A percentile compares a stretch with the other conserved stretches of the same genome.
phyloP scores from a whole-genome alignment of 331 rosid species.

The Spiraea crenata region DNA sequence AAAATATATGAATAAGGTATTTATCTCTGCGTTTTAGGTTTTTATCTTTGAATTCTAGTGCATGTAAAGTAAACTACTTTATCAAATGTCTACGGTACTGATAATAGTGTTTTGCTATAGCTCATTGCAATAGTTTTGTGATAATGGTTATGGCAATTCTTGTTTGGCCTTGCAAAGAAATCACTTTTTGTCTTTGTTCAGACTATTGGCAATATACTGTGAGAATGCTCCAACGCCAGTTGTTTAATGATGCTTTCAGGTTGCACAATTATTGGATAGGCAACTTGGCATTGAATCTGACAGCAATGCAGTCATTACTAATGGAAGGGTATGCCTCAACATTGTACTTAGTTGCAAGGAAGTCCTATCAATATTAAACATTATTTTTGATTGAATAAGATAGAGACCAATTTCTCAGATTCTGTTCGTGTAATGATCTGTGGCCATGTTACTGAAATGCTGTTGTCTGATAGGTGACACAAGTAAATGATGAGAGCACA shows the following conservation, averaged over 20 bases:
- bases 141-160: background rate
- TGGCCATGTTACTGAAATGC: background rate
- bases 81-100: background rate
- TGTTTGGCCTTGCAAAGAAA: constrained; percentile 16
- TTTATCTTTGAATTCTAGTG: constrained; percentile 22
- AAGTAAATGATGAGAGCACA: constrained; percentile 47
- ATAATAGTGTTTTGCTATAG: background rate
- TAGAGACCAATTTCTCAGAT: background rate
- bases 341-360: background rate
- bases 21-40: constrained; percentile 21
- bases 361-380: background rate
- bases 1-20: constrained; percentile 63
- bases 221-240: constrained; percentile 13
- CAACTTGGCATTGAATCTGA: constrained; percentile 66
- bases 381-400: constrained; percentile 7
- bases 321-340: constrained; percentile 83
- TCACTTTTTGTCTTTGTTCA: background rate
- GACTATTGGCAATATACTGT: background rate
- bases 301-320: constrained; percentile 79
- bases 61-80: background rate
- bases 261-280: constrained; percentile 49
- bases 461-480: constrained; percentile 49
- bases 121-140: constrained; percentile 15
- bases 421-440: background rate
- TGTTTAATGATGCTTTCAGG: constrained; percentile 42